Conservation (phyloP, 2,329 filamentous ascomycete genomes). For the Colletotrichum tanaceti region DNA sequence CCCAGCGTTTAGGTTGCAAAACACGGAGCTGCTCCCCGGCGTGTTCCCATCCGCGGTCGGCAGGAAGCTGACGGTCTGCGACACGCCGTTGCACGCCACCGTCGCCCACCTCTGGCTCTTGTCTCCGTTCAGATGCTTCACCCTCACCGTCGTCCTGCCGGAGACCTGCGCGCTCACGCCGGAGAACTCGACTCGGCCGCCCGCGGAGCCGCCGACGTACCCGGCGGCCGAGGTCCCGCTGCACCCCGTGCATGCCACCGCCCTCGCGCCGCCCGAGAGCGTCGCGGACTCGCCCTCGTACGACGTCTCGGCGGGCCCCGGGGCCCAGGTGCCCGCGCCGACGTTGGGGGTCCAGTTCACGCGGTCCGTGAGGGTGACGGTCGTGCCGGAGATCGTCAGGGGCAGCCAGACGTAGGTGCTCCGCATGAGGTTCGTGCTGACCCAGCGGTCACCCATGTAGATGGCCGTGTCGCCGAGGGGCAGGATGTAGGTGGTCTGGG, state of each 20-base stretch:
- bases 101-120: slow-evolving; percentile 62
- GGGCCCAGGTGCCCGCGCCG: slow-evolving; percentile 55
- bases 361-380: slow-evolving; percentile 61
- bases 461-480: slow-evolving; percentile 58
- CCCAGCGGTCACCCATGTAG: slow-evolving; percentile 77
- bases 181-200: slow-evolving; percentile 60
- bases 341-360: slow-evolving; percentile 67
- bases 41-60: slow-evolving; percentile 58
- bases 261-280: slow-evolving; percentile 59
- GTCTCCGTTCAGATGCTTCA: slow-evolving; percentile 69
- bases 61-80: slow-evolving; percentile 65
- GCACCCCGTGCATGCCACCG: slow-evolving; percentile 63
- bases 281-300: slow-evolving; percentile 64
- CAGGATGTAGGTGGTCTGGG: slow-evolving; percentile 71
- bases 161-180: slow-evolving; percentile 56
- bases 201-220: slow-evolving; percentile 63
- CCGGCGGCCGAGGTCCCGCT: slow-evolving; percentile 63
- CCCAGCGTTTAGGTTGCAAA: slow-evolving; percentile 61
- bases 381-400: slow-evolving; percentile 63
- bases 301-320: slow-evolving; percentile 58
- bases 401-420: slow-evolving; percentile 76
- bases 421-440: slow-evolving; percentile 66
- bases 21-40: slow-evolving; percentile 58
- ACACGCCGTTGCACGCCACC: slow-evolving; percentile 67
- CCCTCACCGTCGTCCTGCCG: slow-evolving; percentile 62